Percentiles rank a stretch among this genome's conserved stretches.
phyloP scores from a whole-genome alignment of 75 land plant species.

The Ceratopteris richardii region DNA sequence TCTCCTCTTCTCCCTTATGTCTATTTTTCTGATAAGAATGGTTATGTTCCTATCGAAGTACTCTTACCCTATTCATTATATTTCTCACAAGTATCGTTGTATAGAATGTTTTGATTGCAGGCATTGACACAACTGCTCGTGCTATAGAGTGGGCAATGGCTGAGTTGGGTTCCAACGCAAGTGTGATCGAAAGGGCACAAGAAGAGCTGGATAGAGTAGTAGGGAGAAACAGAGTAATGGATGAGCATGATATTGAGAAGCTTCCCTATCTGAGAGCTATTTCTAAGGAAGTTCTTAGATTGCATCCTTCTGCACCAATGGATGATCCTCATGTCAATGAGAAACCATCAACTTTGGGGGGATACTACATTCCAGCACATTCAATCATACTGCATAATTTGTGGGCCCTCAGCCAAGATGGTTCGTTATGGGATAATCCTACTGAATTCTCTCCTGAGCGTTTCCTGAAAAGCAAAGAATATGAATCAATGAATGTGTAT shows the following conservation, averaged over 20 bases:
- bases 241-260: background rate
- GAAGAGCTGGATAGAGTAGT: constrained; percentile 7
- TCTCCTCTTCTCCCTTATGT: background rate
- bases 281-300: constrained; percentile 5
- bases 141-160: constrained; percentile 16
- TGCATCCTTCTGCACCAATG: constrained; percentile 10
- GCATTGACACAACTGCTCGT: constrained; percentile 5
- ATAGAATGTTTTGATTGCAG: constrained; percentile 10
- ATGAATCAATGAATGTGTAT: too few relatives aligned
- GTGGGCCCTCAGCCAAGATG: constrained; percentile 9
- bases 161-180: constrained; percentile 1
- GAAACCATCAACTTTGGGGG: constrained; percentile 3
- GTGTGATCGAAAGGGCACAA: background rate
- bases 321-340: constrained; percentile 13
- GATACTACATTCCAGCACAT: constrained; percentile 6
- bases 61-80: too few relatives aligned
- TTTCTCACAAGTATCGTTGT: too few relatives aligned
- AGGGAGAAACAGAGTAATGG: background rate
- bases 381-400: constrained; percentile 6
- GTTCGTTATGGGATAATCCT: background rate
- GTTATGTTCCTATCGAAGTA: too few relatives aligned
- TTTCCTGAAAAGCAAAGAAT: background rate
- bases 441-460: constrained; percentile 1
- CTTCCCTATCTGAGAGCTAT: constrained; percentile 1
- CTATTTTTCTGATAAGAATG: too few relatives aligned